A percentile compares a stretch with the other conserved stretches of the same genome.
Evolutionary conservation across 2,329 filamentous ascomycete species (phyloP).

Genomic region (Hysterium pulicare): DNA sequence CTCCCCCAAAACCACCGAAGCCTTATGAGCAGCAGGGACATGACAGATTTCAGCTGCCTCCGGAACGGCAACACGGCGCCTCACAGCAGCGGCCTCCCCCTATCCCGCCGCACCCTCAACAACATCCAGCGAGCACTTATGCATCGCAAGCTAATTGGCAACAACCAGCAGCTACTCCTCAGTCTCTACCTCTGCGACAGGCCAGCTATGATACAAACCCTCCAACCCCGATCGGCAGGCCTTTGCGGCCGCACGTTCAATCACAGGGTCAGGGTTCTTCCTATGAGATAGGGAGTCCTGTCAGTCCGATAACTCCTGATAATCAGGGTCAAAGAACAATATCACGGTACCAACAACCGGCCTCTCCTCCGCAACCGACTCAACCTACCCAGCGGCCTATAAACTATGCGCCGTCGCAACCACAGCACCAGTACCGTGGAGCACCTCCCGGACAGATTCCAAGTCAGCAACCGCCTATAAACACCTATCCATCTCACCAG

Average conservation of each 20-base stretch:
- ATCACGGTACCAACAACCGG: slow-evolving; percentile 19
- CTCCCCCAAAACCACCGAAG: slow-evolving; percentile 50
- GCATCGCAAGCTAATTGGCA: slow-evolving; percentile 13
- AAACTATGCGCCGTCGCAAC: slow-evolving; percentile 4
- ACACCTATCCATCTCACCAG: slow-evolving; percentile 19
- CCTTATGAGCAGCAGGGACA: slow-evolving; percentile 18
- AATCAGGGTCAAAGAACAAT: slow-evolving; percentile 14
- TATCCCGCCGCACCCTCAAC: slow-evolving; percentile 23
- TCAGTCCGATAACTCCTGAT: slow-evolving; percentile 35
- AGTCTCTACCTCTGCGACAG: slow-evolving; percentile 18
- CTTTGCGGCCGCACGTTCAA: slow-evolving; percentile 23
- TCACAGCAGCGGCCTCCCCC: slow-evolving; percentile 30
- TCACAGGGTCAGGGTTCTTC: slow-evolving; percentile 19
- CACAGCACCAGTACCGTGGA: slow-evolving; percentile 12
- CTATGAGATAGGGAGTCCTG: slow-evolving; percentile 31
- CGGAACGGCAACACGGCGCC: slow-evolving; percentile 22
- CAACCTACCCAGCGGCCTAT: slow-evolving; percentile 16
- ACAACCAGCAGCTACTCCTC: slow-evolving; percentile 14
- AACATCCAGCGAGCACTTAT: slow-evolving; percentile 11
- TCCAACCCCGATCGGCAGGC: slow-evolving; percentile 26
- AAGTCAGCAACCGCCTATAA: slow-evolving; percentile 5
- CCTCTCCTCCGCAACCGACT: slow-evolving; percentile 14
- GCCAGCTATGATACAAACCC: slow-evolving; percentile 22
- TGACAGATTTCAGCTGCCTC: slow-evolving; percentile 12
- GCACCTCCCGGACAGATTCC: slow-evolving; percentile 5